Percentiles rank a stretch among this genome's conserved stretches.
Conservation (phyloP, 768 basidiomycete species). For the Nidularia sp. region DNA sequence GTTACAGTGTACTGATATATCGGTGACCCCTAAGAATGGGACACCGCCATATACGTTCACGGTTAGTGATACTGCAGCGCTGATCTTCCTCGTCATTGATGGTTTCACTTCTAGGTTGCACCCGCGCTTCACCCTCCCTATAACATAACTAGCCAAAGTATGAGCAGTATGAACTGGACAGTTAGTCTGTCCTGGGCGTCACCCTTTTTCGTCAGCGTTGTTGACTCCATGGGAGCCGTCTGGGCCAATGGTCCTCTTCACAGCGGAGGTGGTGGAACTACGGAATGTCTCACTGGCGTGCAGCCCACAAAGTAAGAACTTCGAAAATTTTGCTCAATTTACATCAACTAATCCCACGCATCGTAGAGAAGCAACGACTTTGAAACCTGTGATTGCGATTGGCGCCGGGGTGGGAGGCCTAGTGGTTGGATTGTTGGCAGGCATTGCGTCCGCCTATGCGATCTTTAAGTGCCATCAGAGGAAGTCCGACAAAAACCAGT, state of each 20-base stretch:
- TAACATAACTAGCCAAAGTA: conserved; percentile 45
- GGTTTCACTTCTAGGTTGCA: conserved; percentile 35
- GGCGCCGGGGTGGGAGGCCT: conserved; percentile 37
- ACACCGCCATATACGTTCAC: conserved; percentile 58
- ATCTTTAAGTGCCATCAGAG: conserved; percentile 23
- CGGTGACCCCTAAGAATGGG: conserved; percentile 49
- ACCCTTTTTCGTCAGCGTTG: conserved; percentile 53
- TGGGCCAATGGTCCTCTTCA: conserved; percentile 62
- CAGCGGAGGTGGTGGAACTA: conserved; percentile 37
- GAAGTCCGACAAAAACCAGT: conserved; percentile 14
- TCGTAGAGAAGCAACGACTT: background rate
- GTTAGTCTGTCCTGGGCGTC: conserved; percentile 47
- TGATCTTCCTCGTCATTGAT: background rate
- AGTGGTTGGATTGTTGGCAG: conserved; percentile 28
- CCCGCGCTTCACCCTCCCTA: conserved; percentile 59
- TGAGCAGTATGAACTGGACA: conserved; percentile 52
- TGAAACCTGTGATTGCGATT: conserved; percentile 21
- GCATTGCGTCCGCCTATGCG: conserved; percentile 23
- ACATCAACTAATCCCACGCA: background rate
- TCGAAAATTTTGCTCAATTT: conserved; percentile 5
- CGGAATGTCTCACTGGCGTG: conserved; percentile 35
- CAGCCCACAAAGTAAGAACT: conserved; percentile 14
- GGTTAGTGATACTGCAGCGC: conserved; percentile 23
- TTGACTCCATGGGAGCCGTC: conserved; percentile 42
- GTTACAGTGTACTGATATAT: conserved; percentile 53